These are phyloP conservation scores for Xanthoceras sorbifolium DNA, from an alignment of 345 rosid species.

Conservation along the genomic window DNA sequence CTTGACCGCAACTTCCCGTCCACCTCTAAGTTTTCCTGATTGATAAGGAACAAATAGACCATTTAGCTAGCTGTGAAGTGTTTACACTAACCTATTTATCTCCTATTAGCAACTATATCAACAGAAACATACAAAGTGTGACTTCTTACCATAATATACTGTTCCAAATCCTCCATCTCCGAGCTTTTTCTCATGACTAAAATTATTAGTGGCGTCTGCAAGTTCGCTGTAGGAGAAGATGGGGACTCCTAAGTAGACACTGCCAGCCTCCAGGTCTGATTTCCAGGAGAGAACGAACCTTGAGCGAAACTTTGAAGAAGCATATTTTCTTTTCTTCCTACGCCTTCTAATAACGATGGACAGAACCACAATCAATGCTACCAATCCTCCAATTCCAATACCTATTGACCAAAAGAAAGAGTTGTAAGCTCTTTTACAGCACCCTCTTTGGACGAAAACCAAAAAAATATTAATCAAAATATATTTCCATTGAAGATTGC, in stretches of 20 bases:
- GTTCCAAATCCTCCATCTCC: conserved; percentile 82
- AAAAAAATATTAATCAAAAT: background rate
- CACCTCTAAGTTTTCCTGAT: conserved; percentile 60
- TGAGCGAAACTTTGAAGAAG: conserved; percentile 25
- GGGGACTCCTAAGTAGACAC: conserved; percentile 43
- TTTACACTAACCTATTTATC: no score
- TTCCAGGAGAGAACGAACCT: conserved; percentile 28
- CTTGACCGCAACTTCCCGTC: conserved; percentile 71
- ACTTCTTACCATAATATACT: conserved; percentile 60
- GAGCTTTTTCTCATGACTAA: conserved; percentile 42
- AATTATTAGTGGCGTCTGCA: conserved; percentile 57
- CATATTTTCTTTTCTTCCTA: conserved; percentile 23
- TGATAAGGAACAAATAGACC: background rate
- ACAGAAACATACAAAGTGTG: background rate
- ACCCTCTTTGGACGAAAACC: background rate
- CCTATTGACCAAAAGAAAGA: conserved; percentile 18
- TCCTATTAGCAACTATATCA: conserved; percentile 45
- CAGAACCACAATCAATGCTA: conserved; percentile 18
- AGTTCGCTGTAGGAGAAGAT: conserved; percentile 63
- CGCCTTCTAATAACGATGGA: conserved; percentile 22
- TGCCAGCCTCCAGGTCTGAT: conserved; percentile 38
- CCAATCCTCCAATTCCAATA: conserved; percentile 40
- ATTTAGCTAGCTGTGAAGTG: background rate
- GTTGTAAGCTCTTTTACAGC: background rate
- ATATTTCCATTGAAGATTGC: background rate